phyloP scores from a whole-genome alignment of 768 basidiomycete species.

The Mycena vulgaris region DNA sequence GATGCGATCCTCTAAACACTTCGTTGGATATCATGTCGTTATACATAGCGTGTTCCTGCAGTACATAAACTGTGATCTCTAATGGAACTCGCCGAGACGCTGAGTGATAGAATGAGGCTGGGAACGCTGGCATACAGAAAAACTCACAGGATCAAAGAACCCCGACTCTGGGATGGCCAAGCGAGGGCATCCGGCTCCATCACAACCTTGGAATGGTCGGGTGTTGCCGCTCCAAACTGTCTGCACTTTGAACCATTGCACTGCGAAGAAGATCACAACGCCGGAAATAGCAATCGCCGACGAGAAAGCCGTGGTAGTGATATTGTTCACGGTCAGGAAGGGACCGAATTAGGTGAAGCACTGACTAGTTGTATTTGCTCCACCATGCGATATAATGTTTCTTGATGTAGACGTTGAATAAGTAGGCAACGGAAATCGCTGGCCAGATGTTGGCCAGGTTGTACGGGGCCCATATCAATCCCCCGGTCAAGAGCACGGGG shows the following conservation, averaged over 20 bases:
- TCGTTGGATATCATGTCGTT: too few species aligned
- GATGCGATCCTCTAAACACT: too few species aligned
- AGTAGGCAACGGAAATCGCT: conserved; percentile 39
- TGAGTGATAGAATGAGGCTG: too few species aligned
- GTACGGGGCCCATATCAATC: conserved; percentile 34
- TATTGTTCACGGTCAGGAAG: too few species aligned
- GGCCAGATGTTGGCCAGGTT: conserved; percentile 41
- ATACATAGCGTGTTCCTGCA: too few species aligned
- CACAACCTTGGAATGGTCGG: conserved; percentile 40
- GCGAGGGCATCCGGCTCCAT: conserved; percentile 36
- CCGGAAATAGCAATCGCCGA: conserved; percentile 53
- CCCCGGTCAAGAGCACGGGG: background rate
- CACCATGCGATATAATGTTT: conserved; percentile 45
- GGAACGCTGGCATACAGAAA: too few species aligned
- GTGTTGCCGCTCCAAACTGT: conserved; percentile 52
- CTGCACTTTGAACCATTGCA: conserved; percentile 42
- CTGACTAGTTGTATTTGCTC: conserved; percentile 41
- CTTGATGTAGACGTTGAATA: conserved; percentile 46
- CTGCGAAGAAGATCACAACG: conserved; percentile 55
- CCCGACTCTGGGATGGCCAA: conserved; percentile 36
- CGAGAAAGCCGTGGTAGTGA: conserved; percentile 51
- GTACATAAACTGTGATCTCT: too few species aligned
- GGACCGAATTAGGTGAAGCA: too few species aligned
- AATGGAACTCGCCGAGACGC: too few species aligned
- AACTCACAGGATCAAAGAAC: conserved; percentile 43